phyloP scores from a whole-genome alignment of 192 early-diverging fungal species.

The Gryganskiella cystojenkinii region DNA sequence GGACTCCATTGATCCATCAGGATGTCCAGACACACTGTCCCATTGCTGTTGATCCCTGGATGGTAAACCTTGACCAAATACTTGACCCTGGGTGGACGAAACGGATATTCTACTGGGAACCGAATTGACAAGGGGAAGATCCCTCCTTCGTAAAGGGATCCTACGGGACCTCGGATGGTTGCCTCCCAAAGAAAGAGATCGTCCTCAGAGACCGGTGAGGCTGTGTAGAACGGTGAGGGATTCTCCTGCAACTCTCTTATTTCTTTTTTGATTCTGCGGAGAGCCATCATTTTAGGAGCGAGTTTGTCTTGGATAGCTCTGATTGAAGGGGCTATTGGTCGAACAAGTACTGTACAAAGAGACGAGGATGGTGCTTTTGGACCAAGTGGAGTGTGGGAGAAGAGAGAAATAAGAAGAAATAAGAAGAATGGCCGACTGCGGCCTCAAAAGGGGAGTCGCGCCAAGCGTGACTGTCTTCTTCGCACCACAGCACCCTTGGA shows the following conservation, averaged over 20 bases:
- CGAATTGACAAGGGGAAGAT: conserved; percentile 9
- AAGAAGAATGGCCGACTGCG: no score
- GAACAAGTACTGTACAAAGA: no score
- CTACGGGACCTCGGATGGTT: conserved; percentile 11
- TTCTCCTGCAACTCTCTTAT: not conserved
- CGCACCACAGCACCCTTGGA: no score
- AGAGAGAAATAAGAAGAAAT: no score
- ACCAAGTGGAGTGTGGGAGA: no score
- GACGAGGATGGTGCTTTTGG: no score
- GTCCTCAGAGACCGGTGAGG: not conserved
- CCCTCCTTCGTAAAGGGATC: conserved; percentile 1
- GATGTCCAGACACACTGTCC: conserved; percentile 42
- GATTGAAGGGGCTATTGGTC: no score
- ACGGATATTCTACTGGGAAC: conserved; percentile 7
- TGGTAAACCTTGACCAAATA: conserved; percentile 34
- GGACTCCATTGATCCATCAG: conserved; percentile 30
- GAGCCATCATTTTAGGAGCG: no score
- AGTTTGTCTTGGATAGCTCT: no score
- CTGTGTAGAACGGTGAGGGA: not conserved
- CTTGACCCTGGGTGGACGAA: conserved; percentile 15
- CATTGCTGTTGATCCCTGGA: conserved; percentile 24
- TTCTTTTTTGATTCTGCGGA: no score
- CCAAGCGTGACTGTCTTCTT: no score
- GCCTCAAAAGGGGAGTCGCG: no score
- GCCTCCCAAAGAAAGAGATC: conserved; percentile 5